These are phyloP conservation scores for Debaryomyces fabryi DNA, from an alignment of 1,139 yeast species.

Conservation along the genomic window DNA sequence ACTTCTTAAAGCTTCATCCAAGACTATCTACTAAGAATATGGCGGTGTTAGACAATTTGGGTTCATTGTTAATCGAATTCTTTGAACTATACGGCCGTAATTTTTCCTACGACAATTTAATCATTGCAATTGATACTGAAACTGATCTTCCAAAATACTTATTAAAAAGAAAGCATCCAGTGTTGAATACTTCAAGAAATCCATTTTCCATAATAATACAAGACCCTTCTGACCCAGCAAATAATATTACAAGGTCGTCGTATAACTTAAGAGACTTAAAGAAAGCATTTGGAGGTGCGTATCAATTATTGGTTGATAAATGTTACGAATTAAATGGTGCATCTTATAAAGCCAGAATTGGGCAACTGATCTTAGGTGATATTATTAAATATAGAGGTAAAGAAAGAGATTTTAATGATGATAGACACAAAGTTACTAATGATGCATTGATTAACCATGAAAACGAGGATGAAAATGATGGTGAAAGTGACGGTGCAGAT, in stretches of 20 bases:
- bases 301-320: conserved; percentile 71
- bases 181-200: conserved; percentile 54
- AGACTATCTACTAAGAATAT: conserved; percentile 69
- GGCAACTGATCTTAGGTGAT: conserved; percentile 78
- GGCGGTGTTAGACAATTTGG: conserved; percentile 73
- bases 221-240: conserved; percentile 83
- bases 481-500: conserved; percentile 23
- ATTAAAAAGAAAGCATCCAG: conserved; percentile 56
- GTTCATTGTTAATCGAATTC: conserved; percentile 86
- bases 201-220: conserved; percentile 77
- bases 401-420: conserved; percentile 79
- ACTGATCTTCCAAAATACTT: conserved; percentile 55
- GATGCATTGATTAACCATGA: conserved; percentile 51
- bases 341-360: conserved; percentile 67
- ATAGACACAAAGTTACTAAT: conserved; percentile 63
- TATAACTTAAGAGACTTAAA: conserved; percentile 80
- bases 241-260: conserved; percentile 86
- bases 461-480: conserved; percentile 19
- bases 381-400: conserved; percentile 77
- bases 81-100: conserved; percentile 94
- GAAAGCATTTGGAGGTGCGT: conserved; percentile 91
- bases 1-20: conserved; percentile 83
- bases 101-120: conserved; percentile 83
- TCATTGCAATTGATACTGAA: conserved; percentile 59
- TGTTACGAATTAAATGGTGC: conserved; percentile 64